Base-by-base conservation (phyloP, 1,139 yeast species). In the Sugiyamaella japonica region DNA sequence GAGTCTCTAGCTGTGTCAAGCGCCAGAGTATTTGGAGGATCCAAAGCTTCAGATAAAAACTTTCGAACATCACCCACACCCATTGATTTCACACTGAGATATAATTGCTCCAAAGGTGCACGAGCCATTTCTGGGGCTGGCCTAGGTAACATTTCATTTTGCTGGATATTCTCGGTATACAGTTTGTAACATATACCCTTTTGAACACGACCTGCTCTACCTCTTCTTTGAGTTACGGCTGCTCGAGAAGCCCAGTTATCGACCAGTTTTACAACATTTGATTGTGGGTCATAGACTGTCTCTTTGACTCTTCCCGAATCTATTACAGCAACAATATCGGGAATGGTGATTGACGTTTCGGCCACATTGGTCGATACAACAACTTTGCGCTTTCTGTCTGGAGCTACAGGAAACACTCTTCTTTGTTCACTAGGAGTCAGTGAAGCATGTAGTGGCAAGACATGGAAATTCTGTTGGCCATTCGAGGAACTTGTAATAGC, bases 181-280 rank as follows among this genome's bases (percentile, higher is more conserved):
- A 93, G 69, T 66, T 88, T 91, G 71, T 83, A 93, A 60, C 97
- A 90, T 10, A 76, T 75, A 57, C 99, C 99, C 31, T 77, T 77
- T 28, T 85, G 80, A 13, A 91, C 90, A 80, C 99, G 93, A 60
- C 99, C 99, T n/a, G 98, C 95, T 76, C 99, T 88, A 68, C 99
- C 99, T 67, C 97, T 78, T 72, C 99, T 80, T 70, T 93, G 99
- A 42, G 83, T 81, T n/a, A 86, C 85, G 66, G 95, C 97, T 0
- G 98, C 97, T 60, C 80, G 81, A 0, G 98, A 91, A 36, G 91
- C 89, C 90, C 96, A 91, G 3, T 80, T 77, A 66, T 91, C 98
- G 3, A 84, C 76, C 43, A 93, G 76, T 57, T 81, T 81, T 0
- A 95, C 85, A 2, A 90, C 79, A 61, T 87, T 86, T 13, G 83